Conservation (phyloP, 495 filamentous ascomycete genomes). For the Lepraria neglecta region DNA sequence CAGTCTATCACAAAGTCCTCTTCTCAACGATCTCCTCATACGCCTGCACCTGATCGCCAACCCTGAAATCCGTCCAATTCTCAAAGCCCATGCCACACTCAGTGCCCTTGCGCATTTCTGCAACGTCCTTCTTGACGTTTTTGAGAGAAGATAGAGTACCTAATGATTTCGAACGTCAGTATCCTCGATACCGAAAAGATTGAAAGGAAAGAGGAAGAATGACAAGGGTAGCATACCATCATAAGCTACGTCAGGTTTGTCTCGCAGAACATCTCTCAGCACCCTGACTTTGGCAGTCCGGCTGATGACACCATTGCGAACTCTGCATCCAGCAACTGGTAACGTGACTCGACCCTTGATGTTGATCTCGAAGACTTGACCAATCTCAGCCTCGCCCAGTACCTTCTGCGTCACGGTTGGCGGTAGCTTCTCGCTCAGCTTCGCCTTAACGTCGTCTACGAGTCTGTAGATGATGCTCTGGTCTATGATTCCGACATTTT, state of each 20-base stretch:
- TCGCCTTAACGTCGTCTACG: conserved; percentile 69
- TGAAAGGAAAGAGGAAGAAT: neutral
- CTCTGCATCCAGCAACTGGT: conserved; percentile 78
- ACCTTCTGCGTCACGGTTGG: conserved; percentile 60
- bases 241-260: conserved; percentile 53
- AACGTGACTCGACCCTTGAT: conserved; percentile 60
- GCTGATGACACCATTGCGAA: conserved; percentile 70
- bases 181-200: neutral
- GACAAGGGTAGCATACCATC: conserved; percentile 56
- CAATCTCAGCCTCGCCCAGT: conserved; percentile 80
- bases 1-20: conserved; percentile 47
- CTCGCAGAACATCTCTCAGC: conserved; percentile 44
- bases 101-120: conserved; percentile 78
- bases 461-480: conserved; percentile 91
- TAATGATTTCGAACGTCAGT: conserved; percentile 29
- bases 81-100: conserved; percentile 91
- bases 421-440: conserved; percentile 59
- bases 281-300: conserved; percentile 62
- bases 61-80: conserved; percentile 65
- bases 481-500: conserved; percentile 69
- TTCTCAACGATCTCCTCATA: conserved; percentile 75
- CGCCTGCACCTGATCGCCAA: conserved; percentile 79
- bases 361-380: conserved; percentile 76
- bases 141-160: conserved; percentile 75
- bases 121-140: conserved; percentile 84